Conservation (phyloP, 2,329 filamentous ascomycete genomes). For the Aspergillus calidoustus region DNA sequence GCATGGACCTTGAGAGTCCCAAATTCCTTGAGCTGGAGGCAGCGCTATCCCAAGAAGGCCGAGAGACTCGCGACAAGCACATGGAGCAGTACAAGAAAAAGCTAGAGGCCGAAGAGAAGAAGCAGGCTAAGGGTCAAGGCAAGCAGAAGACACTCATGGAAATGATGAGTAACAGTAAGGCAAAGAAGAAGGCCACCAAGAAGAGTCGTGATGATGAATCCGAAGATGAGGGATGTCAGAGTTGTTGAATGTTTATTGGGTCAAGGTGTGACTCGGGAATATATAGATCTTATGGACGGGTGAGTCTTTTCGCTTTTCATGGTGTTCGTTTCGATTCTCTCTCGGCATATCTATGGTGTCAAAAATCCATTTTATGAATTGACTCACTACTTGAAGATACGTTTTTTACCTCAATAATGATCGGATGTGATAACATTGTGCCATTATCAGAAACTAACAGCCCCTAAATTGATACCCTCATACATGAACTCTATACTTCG, state of each 20-base stretch:
- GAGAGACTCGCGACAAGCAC: conserved; percentile 72
- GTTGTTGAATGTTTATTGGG: conserved; percentile 11
- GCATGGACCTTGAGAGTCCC: conserved; percentile 75
- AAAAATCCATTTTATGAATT: not conserved
- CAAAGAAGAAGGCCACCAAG: conserved; percentile 15
- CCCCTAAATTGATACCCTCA: not conserved
- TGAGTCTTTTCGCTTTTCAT: too few species aligned
- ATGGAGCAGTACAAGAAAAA: conserved; percentile 81
- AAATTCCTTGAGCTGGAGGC: conserved; percentile 71
- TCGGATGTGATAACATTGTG: not conserved
- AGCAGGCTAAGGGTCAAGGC: conserved; percentile 50
- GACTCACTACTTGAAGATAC: not conserved
- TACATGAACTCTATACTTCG: not conserved
- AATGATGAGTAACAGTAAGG: conserved; percentile 34
- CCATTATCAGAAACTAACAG: not conserved
- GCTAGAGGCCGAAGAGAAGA: conserved; percentile 60
- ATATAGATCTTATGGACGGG: not conserved
- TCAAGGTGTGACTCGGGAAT: not conserved
- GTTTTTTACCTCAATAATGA: not conserved
- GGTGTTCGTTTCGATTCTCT: not conserved
- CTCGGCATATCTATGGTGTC: not conserved
- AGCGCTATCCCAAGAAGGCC: conserved; percentile 70
- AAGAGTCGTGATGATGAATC: conserved; percentile 14
- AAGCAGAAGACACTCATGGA: conserved; percentile 41
- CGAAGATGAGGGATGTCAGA: conserved; percentile 30